phyloP scores from a whole-genome alignment of 2,329 filamentous ascomycete species.

The Incumbomyces lentus region DNA sequence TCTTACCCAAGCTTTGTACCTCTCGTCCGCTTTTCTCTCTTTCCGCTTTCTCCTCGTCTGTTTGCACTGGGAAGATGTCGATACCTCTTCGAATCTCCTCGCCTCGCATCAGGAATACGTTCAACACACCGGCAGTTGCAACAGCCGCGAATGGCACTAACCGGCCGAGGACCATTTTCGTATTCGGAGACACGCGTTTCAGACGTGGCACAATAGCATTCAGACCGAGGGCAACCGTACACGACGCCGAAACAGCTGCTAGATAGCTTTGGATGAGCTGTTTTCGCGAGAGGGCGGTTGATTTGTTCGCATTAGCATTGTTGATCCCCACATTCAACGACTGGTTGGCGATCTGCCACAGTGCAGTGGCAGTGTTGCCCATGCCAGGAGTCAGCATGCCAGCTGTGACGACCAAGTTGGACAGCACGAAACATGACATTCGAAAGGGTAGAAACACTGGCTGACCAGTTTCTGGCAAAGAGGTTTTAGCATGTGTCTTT shows the following conservation, averaged over 20 bases:
- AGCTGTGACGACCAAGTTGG: constrained; percentile 86
- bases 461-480: constrained; percentile 71
- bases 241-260: constrained; percentile 84
- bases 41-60: constrained; percentile 55
- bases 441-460: constrained; percentile 90
- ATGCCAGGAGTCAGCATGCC: constrained; percentile 79
- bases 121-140: constrained; percentile 78
- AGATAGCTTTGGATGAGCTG: constrained; percentile 83
- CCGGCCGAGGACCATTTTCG: constrained; percentile 67
- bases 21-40: constrained; percentile 56
- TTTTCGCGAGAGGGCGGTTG: constrained; percentile 69
- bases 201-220: constrained; percentile 82
- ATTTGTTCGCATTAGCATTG: constrained; percentile 92
- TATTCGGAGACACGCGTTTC: constrained; percentile 62
- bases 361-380: constrained; percentile 66
- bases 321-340: constrained; percentile 98
- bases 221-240: constrained; percentile 82
- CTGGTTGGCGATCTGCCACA: constrained; percentile 95
- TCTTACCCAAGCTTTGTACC: constrained; percentile 68
- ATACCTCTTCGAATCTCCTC: constrained; percentile 92
- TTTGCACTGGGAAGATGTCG: constrained; percentile 76
- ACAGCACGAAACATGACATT: constrained; percentile 91
- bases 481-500: neutral
- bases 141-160: constrained; percentile 94
- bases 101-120: constrained; percentile 94